Base-by-base conservation (phyloP, 2,329 filamentous ascomycete species). In the Tricladium varicosporioides region DNA sequence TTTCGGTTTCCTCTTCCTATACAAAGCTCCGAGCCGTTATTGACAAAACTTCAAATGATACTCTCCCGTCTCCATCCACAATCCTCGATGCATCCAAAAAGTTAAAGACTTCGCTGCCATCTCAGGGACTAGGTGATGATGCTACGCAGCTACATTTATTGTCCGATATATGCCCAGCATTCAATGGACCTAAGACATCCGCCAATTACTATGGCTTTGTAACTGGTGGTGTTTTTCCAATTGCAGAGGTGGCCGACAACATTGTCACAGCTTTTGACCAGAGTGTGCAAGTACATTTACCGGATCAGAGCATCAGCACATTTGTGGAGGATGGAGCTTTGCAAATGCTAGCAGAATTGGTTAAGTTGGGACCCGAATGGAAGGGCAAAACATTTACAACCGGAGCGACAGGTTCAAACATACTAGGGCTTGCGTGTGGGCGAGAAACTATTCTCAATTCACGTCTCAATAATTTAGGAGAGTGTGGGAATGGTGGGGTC, bases 191-290 rank as follows among this genome's bases (percentile, higher is more conserved):
- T 2, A 69, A 69, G 51, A 70, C 63, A 1, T 67, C 67, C 1
- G 51, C 64, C 5, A 67, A 69, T 48, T 96, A 95, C 77, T 95
- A 91, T 71, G 92, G 91, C 58, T 96, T 97, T 70, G 88, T 97
- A 5, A 96, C 87, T 0, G 93, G 93, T 46, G 89, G 91, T 13
- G 78, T 81, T 7, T 89, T 92, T 0, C 90, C 91, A 5, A 84
- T 91, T 19, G 92, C 92, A 32, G 81, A 88, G 64, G 82, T 90
- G 53, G 92, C 91, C 1, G 93, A 97, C 71, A 88, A 91, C 62
- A 74, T 96, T n/a, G 91, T 93, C 59, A 86, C 86, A 5, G 81
- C 83, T 8, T 82, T 87, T 59, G 92, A 97, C 70, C 91, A 96
- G 70, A 96, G 92, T 71, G 86, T 92, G 4, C 82, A 87, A 57